Conservation (phyloP, 345 rosid species). For the Brassica cretica region DNA sequence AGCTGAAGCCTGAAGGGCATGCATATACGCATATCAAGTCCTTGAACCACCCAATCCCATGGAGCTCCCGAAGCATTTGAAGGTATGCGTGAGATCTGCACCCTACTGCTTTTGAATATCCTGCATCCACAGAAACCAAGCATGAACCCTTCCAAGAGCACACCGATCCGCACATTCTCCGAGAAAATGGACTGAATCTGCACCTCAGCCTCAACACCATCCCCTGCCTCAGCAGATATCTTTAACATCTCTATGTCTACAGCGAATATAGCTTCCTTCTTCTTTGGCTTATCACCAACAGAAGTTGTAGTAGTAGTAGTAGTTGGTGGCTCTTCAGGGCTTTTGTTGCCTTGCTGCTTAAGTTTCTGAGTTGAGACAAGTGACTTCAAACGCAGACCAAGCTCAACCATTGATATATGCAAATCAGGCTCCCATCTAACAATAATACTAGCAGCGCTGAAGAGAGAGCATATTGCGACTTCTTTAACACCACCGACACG, state of each 20-base stretch:
- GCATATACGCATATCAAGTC: slow-evolving; percentile 77
- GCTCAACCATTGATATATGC: slow-evolving; percentile 81
- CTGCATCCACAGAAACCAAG: slow-evolving; percentile 73
- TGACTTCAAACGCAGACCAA: slow-evolving; percentile 67
- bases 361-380: slow-evolving; percentile 62
- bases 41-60: slow-evolving; percentile 83
- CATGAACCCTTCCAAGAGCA: slow-evolving; percentile 89
- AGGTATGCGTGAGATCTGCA: slow-evolving; percentile 92
- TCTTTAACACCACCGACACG: slow-evolving; percentile 88
- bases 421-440: slow-evolving; percentile 94
- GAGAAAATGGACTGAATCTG: slow-evolving; percentile 96
- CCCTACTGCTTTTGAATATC: slow-evolving; percentile 77
- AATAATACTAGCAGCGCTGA: slow-evolving; percentile 84
- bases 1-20: slow-evolving; percentile 84
- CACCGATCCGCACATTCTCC: slow-evolving; percentile 92
- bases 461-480: slow-evolving; percentile 77
- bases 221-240: slow-evolving; percentile 85
- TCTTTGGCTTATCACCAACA: slow-evolving; percentile 61
- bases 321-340: slow-evolving; percentile 36
- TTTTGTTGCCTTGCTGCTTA: slow-evolving; percentile 47
- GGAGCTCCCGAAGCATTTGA: slow-evolving; percentile 47
- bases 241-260: slow-evolving; percentile 87
- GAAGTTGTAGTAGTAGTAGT: slow-evolving; percentile 42
- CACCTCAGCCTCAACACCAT: slow-evolving; percentile 77
- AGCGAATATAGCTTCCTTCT: slow-evolving; percentile 86